phyloP scores from a whole-genome alignment of 768 basidiomycete genomes.

The Rubroboletus pulcherrimus region DNA sequence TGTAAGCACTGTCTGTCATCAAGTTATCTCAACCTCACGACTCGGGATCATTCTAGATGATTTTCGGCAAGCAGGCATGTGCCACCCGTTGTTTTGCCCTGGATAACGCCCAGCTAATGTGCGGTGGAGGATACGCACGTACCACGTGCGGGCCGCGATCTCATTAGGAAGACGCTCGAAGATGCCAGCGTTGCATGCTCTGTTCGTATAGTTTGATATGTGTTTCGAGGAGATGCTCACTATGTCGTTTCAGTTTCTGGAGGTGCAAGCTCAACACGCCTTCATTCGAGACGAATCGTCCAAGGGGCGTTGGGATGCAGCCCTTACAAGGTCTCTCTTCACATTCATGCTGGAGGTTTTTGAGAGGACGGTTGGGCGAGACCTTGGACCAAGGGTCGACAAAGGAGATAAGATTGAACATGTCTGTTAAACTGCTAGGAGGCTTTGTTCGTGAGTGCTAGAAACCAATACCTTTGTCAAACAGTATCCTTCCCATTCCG shows the following conservation, averaged over 20 bases:
- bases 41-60: slow-evolving; percentile 54
- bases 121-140: slow-evolving; percentile 81
- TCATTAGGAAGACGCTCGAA: slow-evolving; percentile 80
- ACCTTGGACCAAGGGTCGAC: slow-evolving; percentile 66
- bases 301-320: slow-evolving; percentile 96
- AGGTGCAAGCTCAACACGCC: slow-evolving; percentile 96
- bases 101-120: neutral
- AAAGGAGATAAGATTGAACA: slow-evolving; percentile 59
- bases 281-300: slow-evolving; percentile 91
- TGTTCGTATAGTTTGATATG: slow-evolving; percentile 42
- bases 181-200: slow-evolving; percentile 70
- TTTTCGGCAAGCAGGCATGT: slow-evolving; percentile 88
- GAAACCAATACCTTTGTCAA: slow-evolving; percentile 7
- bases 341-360: slow-evolving; percentile 91
- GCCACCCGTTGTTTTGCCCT: neutral
- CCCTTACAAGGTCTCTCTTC: slow-evolving; percentile 77
- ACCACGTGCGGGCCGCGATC: slow-evolving; percentile 77
- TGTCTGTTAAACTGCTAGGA: slow-evolving; percentile 47
- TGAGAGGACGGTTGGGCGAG: slow-evolving; percentile 79
- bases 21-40: neutral
- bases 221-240: slow-evolving; percentile 7
- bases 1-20: slow-evolving; percentile 39
- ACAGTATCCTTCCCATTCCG: slow-evolving; percentile 39
- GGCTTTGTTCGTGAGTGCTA: slow-evolving; percentile 6
- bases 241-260: slow-evolving; percentile 61